Evolutionary conservation across 345 rosid genomes (phyloP).

Genomic region (Camelina neglecta): DNA sequence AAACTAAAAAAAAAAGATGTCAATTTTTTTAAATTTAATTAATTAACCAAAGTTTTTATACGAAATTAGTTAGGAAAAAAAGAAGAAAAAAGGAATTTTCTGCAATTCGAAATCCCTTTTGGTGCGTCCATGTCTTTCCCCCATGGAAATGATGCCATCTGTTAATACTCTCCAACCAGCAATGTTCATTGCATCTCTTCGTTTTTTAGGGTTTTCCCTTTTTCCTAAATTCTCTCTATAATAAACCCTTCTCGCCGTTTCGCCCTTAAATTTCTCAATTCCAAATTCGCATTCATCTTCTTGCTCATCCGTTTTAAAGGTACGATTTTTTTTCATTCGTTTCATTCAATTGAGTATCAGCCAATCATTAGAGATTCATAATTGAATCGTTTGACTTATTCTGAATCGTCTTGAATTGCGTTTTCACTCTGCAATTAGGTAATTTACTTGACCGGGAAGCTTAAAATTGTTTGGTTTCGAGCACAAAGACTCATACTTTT

Average conservation of each 20-base stretch:
- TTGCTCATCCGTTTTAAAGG: conserved; percentile 19
- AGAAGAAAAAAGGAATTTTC: neutral
- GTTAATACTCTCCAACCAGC: conserved; percentile 26
- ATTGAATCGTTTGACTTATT: conserved; percentile 1
- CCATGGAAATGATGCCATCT: conserved; percentile 40
- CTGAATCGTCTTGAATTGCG: conserved; percentile 13
- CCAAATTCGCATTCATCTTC: neutral
- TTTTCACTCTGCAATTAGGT: conserved; percentile 19
- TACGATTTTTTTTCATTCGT: neutral
- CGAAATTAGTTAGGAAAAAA: neutral
- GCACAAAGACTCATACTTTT: conserved; percentile 6
- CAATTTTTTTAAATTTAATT: too few relatives aligned
- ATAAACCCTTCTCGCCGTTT: conserved; percentile 28
- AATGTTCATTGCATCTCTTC: neutral
- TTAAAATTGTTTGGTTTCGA: neutral
- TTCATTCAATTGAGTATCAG: neutral
- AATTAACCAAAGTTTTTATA: neutral
- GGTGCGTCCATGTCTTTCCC: conserved; percentile 39
- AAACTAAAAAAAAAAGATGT: too few relatives aligned
- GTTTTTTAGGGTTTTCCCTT: conserved; percentile 22
- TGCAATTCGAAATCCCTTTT: conserved; percentile 26
- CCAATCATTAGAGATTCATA: neutral
- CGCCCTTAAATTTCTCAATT: conserved; percentile 7
- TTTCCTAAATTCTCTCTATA: conserved; percentile 8
- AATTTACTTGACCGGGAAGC: neutral